Evolutionary conservation across 2,329 filamentous ascomycete genomes (phyloP).

Genomic region (Paracoccidioides lutzii): DNA sequence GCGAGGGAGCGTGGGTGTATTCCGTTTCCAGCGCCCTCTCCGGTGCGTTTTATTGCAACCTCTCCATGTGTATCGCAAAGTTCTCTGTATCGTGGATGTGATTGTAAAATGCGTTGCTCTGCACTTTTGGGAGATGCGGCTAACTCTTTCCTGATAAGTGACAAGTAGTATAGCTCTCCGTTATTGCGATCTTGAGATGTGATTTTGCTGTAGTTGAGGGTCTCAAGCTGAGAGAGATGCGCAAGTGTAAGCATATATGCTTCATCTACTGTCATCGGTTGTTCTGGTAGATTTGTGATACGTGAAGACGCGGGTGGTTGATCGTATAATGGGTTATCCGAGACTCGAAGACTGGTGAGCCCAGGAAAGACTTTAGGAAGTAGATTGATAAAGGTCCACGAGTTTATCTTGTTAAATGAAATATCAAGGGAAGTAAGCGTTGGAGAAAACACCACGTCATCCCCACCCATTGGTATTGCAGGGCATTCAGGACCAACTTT

Average conservation of each 20-base stretch:
- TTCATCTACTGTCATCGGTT: constrained; percentile 50
- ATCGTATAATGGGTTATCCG: constrained; percentile 74
- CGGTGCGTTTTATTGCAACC: constrained; percentile 48
- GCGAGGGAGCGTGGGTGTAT: constrained; percentile 71
- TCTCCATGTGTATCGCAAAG: constrained; percentile 66
- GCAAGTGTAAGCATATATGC: constrained; percentile 81
- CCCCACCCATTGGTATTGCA: constrained; percentile 16
- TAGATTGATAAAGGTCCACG: constrained; percentile 62
- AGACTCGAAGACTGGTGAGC: constrained; percentile 61
- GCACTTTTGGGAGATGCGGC: constrained; percentile 29
- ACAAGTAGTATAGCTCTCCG: constrained; percentile 87
- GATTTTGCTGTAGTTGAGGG: constrained; percentile 49
- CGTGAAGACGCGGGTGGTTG: constrained; percentile 23
- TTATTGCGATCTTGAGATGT: constrained; percentile 64
- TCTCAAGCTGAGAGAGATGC: constrained; percentile 53
- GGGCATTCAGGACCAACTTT: constrained; percentile 18
- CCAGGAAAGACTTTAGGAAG: constrained; percentile 58
- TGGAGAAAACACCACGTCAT: constrained; percentile 38
- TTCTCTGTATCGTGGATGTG: constrained; percentile 59
- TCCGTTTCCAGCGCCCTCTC: constrained; percentile 17
- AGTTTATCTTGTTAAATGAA: constrained; percentile 55
- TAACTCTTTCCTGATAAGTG: constrained; percentile 68
- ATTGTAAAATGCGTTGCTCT: constrained; percentile 40
- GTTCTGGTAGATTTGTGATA: constrained; percentile 29
- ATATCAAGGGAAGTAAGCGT: constrained; percentile 55